Percentiles rank a stretch among this genome's conserved stretches.
Conservation (phyloP, 179 eudicot species). For the Silene coronaria region DNA sequence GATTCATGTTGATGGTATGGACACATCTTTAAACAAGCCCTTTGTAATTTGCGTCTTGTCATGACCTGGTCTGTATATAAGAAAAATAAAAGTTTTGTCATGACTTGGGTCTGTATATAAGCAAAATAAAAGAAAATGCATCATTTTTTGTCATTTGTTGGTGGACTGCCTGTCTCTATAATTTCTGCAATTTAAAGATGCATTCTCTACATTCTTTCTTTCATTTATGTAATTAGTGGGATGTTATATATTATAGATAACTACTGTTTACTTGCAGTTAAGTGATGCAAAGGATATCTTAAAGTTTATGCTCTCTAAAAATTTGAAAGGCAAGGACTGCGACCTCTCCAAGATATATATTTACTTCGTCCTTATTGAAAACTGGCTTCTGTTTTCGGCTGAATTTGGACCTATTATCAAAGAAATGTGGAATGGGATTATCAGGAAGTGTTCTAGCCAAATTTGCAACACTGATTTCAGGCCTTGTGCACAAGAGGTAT, state of each 20-base stretch:
- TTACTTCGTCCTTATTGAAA: constrained; percentile 59
- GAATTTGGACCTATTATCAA: constrained; percentile 27
- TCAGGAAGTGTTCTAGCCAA: constrained; percentile 63
- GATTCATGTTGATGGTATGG: background rate
- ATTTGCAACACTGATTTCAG: constrained; percentile 75
- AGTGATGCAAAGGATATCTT: constrained; percentile 47
- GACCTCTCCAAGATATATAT: constrained; percentile 61
- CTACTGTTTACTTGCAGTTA: constrained; percentile 32
- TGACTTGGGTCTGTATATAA: background rate
- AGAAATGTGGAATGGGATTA: constrained; percentile 49
- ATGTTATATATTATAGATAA: background rate
- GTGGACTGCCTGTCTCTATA: background rate
- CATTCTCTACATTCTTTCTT: background rate
- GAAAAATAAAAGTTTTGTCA: no score
- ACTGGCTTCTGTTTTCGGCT: constrained; percentile 49
- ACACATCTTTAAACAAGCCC: background rate
- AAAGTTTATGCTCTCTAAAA: constrained; percentile 39
- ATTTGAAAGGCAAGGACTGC: constrained; percentile 58
- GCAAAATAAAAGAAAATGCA: background rate
- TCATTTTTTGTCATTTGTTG: background rate
- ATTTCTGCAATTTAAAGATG: background rate
- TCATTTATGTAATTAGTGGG: background rate
- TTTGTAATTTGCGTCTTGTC: background rate
- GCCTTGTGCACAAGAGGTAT: constrained; percentile 72
- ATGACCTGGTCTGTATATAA: background rate